A percentile compares a stretch with the other conserved stretches of the same genome.
These are phyloP conservation scores for Penicillium nucicola DNA, from an alignment of 495 filamentous ascomycete genomes.

Conservation along the genomic window DNA sequence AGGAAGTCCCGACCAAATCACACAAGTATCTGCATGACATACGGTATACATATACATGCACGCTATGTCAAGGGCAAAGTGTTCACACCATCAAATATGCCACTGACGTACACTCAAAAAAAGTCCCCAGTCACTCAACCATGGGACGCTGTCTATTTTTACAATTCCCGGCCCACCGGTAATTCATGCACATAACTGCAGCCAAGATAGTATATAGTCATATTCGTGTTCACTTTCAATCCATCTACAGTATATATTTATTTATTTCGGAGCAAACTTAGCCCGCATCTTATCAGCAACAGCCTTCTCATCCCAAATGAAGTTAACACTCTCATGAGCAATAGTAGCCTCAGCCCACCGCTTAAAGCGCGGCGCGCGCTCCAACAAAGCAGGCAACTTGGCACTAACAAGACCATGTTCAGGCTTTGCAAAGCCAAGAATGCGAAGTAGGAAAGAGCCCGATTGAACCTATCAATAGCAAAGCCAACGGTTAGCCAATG, in stretches of 20 bases:
- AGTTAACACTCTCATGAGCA: constrained; percentile 62
- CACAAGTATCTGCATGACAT: too few relatives aligned
- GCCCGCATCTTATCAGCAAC: constrained; percentile 21
- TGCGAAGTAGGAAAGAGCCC: constrained; percentile 64
- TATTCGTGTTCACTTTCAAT: not conserved
- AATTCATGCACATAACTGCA: not conserved
- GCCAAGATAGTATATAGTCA: not conserved
- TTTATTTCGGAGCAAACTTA: constrained; percentile 26
- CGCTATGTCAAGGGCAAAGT: too few relatives aligned
- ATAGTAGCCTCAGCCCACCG: constrained; percentile 64
- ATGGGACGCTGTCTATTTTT: constrained; percentile 15
- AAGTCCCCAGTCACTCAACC: constrained; percentile 9
- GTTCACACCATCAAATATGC: too few relatives aligned
- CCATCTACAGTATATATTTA: not conserved
- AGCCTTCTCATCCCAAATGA: constrained; percentile 54
- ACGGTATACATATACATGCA: too few relatives aligned
- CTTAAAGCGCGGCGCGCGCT: constrained; percentile 60
- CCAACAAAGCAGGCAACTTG: constrained; percentile 42
- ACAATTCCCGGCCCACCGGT: constrained; percentile 2
- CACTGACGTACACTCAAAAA: constrained; percentile 6
- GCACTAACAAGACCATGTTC: constrained; percentile 50
- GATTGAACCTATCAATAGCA: constrained; percentile 49
- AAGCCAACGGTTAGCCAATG: not conserved
- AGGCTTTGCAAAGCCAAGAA: constrained; percentile 48
- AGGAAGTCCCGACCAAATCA: too few relatives aligned